A percentile compares a stretch with the other conserved stretches of the same genome.
Evolutionary conservation across 2,329 filamentous ascomycete species (phyloP).

Genomic region (Aureobasidium sp.): DNA sequence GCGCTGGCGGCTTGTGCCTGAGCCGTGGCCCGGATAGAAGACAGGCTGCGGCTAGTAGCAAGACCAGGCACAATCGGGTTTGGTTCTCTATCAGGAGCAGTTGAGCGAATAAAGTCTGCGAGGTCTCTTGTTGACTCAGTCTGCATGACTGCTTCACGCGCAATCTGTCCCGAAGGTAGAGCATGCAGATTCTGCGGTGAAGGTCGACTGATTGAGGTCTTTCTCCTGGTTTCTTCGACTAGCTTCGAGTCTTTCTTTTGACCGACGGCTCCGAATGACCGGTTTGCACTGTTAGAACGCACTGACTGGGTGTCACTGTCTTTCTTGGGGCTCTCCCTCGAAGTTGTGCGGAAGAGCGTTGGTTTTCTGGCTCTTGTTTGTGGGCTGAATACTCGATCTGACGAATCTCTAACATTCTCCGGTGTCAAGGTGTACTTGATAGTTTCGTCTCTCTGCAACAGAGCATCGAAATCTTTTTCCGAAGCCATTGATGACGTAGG

Average conservation of each 20-base stretch:
- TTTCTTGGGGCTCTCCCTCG: neutral
- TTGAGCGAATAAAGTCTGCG: constrained; percentile 81
- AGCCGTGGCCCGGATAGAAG: constrained; percentile 5
- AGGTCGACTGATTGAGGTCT: constrained; percentile 22
- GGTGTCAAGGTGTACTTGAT: constrained; percentile 43
- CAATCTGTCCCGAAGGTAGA: constrained; percentile 30
- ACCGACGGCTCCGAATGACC: neutral
- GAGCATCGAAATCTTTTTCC: constrained; percentile 37
- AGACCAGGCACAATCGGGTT: constrained; percentile 13
- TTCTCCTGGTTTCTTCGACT: neutral
- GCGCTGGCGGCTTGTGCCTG: constrained; percentile 6
- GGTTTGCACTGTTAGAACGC: neutral
- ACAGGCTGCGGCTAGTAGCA: constrained; percentile 6
- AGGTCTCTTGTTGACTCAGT: constrained; percentile 71
- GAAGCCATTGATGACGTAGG: constrained; percentile 8
- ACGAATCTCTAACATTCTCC: constrained; percentile 35
- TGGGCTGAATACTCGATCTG: constrained; percentile 13
- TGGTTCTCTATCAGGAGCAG: constrained; percentile 49
- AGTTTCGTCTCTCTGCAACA: constrained; percentile 38
- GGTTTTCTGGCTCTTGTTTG: neutral
- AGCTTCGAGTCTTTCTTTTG: neutral
- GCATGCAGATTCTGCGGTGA: constrained; percentile 23
- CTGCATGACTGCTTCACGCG: constrained; percentile 65
- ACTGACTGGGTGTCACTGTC: neutral
- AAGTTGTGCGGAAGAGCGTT: neutral